Evolutionary conservation across 495 filamentous ascomycete genomes (phyloP).

Genomic region (Neurospora pannonica): DNA sequence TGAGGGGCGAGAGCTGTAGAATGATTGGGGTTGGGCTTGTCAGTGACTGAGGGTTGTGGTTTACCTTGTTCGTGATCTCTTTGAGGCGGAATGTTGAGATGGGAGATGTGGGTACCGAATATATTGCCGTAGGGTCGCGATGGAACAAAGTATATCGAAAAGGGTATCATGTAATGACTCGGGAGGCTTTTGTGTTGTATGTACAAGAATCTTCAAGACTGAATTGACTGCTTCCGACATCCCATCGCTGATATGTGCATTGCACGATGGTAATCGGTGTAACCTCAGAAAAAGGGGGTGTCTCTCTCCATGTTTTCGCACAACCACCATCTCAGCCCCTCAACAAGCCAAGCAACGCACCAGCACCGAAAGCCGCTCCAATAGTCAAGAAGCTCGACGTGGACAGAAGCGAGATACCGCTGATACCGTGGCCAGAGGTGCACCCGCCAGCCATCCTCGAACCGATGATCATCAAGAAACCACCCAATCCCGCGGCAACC

Average conservation of each 20-base stretch:
- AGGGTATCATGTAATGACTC: not conserved
- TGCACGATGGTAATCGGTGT: not conserved
- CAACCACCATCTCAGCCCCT: constrained; percentile 2
- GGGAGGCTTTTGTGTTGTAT: not conserved
- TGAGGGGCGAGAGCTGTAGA: not conserved
- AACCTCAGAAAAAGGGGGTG: not conserved
- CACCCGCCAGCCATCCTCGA: constrained; percentile 48
- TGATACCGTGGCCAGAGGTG: constrained; percentile 52
- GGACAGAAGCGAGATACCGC: constrained; percentile 41
- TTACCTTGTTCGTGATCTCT: not conserved
- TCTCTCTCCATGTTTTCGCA: not conserved
- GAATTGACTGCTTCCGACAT: not conserved
- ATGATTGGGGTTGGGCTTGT: not conserved
- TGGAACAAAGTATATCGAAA: not conserved
- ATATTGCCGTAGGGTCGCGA: not conserved
- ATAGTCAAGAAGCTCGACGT: constrained; percentile 44
- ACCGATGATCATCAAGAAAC: constrained; percentile 42
- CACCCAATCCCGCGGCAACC: constrained; percentile 32
- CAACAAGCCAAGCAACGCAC: constrained; percentile 19
- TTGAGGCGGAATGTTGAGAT: not conserved
- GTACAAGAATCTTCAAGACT: not conserved
- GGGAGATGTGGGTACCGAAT: not conserved
- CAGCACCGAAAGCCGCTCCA: constrained; percentile 39
- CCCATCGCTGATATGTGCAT: not conserved
- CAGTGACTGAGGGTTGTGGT: not conserved